These are phyloP conservation scores for Candida orba DNA, from an alignment of 805 yeast species.

Conservation along the genomic window DNA sequence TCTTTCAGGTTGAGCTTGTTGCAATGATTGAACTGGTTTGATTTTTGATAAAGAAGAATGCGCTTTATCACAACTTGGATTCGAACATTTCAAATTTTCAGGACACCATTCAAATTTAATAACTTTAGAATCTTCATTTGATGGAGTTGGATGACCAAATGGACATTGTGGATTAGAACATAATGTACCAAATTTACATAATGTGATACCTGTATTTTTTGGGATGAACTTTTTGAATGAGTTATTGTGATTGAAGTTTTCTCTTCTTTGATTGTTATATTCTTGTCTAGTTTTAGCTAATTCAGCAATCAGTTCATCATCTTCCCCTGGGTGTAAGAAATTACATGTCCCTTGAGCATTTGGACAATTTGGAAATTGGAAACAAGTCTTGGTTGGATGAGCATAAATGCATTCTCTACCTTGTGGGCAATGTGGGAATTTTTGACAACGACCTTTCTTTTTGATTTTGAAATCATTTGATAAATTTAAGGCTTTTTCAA, in stretches of 20 bases:
- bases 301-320: conserved; percentile 62
- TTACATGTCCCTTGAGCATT: conserved; percentile 78
- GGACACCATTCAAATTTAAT: conserved; percentile 70
- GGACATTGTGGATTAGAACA: conserved; percentile 80
- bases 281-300: conserved; percentile 55
- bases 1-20: conserved; percentile 33
- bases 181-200: conserved; percentile 70
- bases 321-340: conserved; percentile 80
- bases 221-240: conserved; percentile 6
- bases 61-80: conserved; percentile 59
- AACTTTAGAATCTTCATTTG: conserved; percentile 67
- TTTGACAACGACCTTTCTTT: conserved; percentile 58
- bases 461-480: conserved; percentile 32
- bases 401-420: conserved; percentile 63
- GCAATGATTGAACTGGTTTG: conserved; percentile 27
- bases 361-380: conserved; percentile 69
- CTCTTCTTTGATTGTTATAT: conserved; percentile 32
- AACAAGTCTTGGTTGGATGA: conserved; percentile 76
- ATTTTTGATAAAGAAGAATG: conserved; percentile 72
- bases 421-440: conserved; percentile 63
- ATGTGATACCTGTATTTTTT: conserved; percentile 41
- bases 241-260: conserved; percentile 7
- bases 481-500: conserved; percentile 33
- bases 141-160: conserved; percentile 89
- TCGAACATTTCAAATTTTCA: conserved; percentile 55